phyloP scores from a whole-genome alignment of 2,329 filamentous ascomycete species.

The Pezicula carpinea region DNA sequence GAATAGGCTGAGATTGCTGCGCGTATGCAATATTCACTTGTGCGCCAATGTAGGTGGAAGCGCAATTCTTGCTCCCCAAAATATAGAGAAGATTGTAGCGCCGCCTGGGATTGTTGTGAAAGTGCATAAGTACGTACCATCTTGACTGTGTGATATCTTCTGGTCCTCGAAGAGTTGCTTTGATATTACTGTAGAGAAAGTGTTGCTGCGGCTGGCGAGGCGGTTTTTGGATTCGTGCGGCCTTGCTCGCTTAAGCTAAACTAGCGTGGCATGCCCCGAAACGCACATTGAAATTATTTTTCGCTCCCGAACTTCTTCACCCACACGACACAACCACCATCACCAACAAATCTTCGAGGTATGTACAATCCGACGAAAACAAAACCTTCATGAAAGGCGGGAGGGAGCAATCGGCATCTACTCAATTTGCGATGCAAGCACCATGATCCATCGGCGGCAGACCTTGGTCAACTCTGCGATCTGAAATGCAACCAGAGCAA shows the following conservation, averaged over 20 bases:
- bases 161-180: slow-evolving; percentile 27
- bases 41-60: too few species aligned
- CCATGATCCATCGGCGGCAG: not conserved
- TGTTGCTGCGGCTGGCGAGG: not conserved
- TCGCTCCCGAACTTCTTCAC: slow-evolving; percentile 6
- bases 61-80: too few species aligned
- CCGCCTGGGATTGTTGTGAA: too few species aligned
- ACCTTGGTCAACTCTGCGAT: slow-evolving; percentile 3
- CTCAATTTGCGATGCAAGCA: slow-evolving; percentile 22
- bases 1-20: not conserved
- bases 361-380: slow-evolving; percentile 20
- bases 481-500: slow-evolving; percentile 13
- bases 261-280: not conserved
- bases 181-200: not conserved
- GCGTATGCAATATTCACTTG: not conserved
- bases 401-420: slow-evolving; percentile 50
- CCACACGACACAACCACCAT: slow-evolving; percentile 4
- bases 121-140: slow-evolving; percentile 15
- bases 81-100: too few species aligned
- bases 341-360: slow-evolving; percentile 21
- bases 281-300: slow-evolving; percentile 1
- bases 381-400: slow-evolving; percentile 31
- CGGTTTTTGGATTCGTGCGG: not conserved
- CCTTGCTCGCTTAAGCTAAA: not conserved
- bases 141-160: slow-evolving; percentile 23